These are phyloP conservation scores for Hordeum pubiflorum DNA, from an alignment of 202 grass and related monocot species.

Conservation along the genomic window DNA sequence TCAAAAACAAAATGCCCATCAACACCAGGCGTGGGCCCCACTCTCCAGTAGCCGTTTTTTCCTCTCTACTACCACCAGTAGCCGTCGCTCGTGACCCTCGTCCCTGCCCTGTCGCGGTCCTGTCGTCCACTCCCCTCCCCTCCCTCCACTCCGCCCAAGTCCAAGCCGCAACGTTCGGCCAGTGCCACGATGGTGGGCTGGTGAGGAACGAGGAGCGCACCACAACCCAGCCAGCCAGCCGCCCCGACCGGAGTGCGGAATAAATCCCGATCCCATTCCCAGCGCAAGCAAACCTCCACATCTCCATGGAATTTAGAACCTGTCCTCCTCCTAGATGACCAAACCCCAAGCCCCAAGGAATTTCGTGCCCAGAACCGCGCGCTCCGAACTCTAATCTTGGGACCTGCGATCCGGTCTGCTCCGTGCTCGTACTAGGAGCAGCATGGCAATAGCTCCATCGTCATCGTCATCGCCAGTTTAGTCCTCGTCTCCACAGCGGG, in stretches of 20 bases:
- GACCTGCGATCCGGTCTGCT: not conserved
- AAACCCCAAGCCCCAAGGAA: not conserved
- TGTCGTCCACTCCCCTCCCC: not conserved
- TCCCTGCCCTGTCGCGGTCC: not conserved
- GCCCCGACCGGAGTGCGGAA: slow-evolving; percentile 11
- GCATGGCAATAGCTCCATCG: not conserved
- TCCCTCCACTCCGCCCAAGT: slow-evolving; percentile 1
- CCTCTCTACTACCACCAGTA: not conserved
- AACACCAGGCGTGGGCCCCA: not conserved
- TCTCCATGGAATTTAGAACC: slow-evolving; percentile 13
- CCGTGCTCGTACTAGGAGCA: too few relatives aligned
- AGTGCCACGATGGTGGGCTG: not conserved
- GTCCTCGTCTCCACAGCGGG: not conserved
- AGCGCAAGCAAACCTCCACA: not conserved
- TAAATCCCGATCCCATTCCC: not conserved
- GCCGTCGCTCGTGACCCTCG: slow-evolving; percentile 30
- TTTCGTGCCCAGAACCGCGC: not conserved
- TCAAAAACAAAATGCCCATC: too few relatives aligned
- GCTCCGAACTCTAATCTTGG: not conserved
- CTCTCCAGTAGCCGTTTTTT: not conserved
- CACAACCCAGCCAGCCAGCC: not conserved
- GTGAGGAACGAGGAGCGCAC: not conserved
- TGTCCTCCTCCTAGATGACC: not conserved
- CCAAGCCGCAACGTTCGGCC: slow-evolving; percentile 41
- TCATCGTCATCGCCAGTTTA: not conserved